Conservation (phyloP, 192 early-diverging fungal genomes). For the Gamsiella multidivaricata region DNA sequence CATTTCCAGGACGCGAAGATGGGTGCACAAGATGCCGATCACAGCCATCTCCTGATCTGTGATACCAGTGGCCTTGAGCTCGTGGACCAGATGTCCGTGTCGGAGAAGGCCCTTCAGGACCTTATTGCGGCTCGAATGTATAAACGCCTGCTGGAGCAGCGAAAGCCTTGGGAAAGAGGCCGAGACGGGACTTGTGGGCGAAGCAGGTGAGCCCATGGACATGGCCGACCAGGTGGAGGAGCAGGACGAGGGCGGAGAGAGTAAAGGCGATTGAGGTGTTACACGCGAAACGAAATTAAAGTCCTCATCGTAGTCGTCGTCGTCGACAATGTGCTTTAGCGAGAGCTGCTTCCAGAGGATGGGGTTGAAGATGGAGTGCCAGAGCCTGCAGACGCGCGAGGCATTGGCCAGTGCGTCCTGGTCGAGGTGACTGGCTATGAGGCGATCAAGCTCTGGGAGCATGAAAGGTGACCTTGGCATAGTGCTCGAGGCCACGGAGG, state of each 20-base stretch:
- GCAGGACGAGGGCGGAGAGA: constrained; percentile 35
- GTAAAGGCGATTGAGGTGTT: constrained; percentile 3
- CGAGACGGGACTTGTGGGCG: neutral
- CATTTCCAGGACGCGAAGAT: constrained; percentile 40
- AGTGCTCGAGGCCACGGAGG: neutral
- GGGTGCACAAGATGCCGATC: constrained; percentile 22
- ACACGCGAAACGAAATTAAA: constrained; percentile 19
- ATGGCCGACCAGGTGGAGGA: constrained; percentile 35
- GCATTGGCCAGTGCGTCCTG: constrained; percentile 26
- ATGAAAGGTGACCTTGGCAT: constrained; percentile 24
- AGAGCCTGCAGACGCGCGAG: constrained; percentile 39
- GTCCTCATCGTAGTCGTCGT: constrained; percentile 45
- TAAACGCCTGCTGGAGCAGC: constrained; percentile 22
- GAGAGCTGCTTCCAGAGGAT: constrained; percentile 40
- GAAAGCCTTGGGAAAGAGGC: constrained; percentile 4
- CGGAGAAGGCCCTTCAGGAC: constrained; percentile 31
- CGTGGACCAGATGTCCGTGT: constrained; percentile 34
- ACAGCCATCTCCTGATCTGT: constrained; percentile 47
- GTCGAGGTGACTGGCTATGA: constrained; percentile 49
- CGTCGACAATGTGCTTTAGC: constrained; percentile 27
- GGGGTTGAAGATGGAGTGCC: constrained; percentile 45
- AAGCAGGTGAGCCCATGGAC: constrained; percentile 6
- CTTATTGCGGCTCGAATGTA: constrained; percentile 45
- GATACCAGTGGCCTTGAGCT: constrained; percentile 44
- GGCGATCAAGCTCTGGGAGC: constrained; percentile 46